Base-by-base conservation (phyloP, 2,329 filamentous ascomycete genomes). In the Volutella citrinella region DNA sequence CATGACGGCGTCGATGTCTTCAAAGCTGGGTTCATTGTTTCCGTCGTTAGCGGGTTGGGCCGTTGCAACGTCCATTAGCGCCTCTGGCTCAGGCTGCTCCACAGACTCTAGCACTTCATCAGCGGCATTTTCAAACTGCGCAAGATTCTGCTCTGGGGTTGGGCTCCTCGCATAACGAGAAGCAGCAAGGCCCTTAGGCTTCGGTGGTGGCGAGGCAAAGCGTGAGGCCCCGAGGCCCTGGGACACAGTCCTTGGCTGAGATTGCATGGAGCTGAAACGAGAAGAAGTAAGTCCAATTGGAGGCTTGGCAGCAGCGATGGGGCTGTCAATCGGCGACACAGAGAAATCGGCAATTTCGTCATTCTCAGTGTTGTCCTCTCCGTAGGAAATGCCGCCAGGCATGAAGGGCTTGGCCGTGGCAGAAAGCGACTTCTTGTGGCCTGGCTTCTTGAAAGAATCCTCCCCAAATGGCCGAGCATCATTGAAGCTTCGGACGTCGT, bases 1-100 rank as follows among this genome's bases (percentile, higher is more conserved):
- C 88, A 97, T 95, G 32, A 96, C 81, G 27, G 84, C 87, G 65
- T 96, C 90, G 52, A 96, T 90, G 55, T 96, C 89, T 48, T 91
- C 83, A 49, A 87, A 87, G 0, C 82, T 77, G 7, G 67, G 70
- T 42, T 70, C 68, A 14, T 52, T 51, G 5, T 49, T 30, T 12
- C 38, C 32, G 18, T 44, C 41, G 11, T 53, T 45, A 25, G 49
- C 36, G n/a, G 43, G 25, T 36, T 43, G 27, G 24, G 47, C 28
- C 30, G 42, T 25, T 27, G 37, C 19, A 36, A 36, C 41, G 6
- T 48, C 43, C 7, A 40, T 14, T n/a, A 44, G 35, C n/a, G 35
- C 36, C 14, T 50, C 42, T 6, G 34, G 30, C 12, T 45, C 41
- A 15, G 20, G 14, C 16, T 42, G 38, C 36, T 62, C 58, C 9